These are phyloP conservation scores for Glarea lozoyensis DNA, from an alignment of 495 filamentous ascomycete genomes.

Conservation along the genomic window DNA sequence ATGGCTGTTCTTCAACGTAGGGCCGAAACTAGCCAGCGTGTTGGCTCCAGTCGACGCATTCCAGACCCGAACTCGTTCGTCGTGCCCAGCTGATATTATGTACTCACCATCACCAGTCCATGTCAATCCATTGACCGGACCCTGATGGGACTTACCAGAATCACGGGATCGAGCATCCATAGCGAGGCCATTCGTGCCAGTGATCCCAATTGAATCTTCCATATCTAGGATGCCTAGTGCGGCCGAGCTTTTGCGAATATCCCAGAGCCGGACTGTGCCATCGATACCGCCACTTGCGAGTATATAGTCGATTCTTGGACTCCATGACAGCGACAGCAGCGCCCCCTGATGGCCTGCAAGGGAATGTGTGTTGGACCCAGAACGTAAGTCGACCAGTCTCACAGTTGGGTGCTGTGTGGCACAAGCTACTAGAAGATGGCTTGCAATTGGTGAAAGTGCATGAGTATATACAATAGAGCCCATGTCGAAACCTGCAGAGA, in stretches of 20 bases:
- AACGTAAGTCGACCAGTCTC: constrained; percentile 72
- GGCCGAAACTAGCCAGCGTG: constrained; percentile 74
- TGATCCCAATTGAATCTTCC: constrained; percentile 63
- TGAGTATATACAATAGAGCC: constrained; percentile 67
- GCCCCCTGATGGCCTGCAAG: constrained; percentile 66
- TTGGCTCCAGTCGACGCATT: constrained; percentile 70
- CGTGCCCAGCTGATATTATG: constrained; percentile 71
- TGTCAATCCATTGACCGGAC: constrained; percentile 69
- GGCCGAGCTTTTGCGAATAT: constrained; percentile 64
- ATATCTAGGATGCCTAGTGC: constrained; percentile 69
- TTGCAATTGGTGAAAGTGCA: constrained; percentile 60
- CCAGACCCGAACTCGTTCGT: constrained; percentile 78
- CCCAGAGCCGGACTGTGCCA: constrained; percentile 75
- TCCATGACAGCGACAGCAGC: constrained; percentile 70
- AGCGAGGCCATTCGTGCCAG: constrained; percentile 38
- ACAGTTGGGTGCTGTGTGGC: constrained; percentile 74
- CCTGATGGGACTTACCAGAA: constrained; percentile 59
- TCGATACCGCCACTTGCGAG: constrained; percentile 72
- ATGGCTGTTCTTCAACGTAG: constrained; percentile 61
- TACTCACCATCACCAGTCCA: constrained; percentile 73
- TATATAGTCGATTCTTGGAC: constrained; percentile 65
- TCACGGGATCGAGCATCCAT: constrained; percentile 35
- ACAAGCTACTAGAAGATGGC: constrained; percentile 70
- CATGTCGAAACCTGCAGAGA: constrained; percentile 61
- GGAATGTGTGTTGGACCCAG: constrained; percentile 67